Evolutionary conservation across 2,329 filamentous ascomycete genomes (phyloP).

Genomic region (Madurella mycetomatis): DNA sequence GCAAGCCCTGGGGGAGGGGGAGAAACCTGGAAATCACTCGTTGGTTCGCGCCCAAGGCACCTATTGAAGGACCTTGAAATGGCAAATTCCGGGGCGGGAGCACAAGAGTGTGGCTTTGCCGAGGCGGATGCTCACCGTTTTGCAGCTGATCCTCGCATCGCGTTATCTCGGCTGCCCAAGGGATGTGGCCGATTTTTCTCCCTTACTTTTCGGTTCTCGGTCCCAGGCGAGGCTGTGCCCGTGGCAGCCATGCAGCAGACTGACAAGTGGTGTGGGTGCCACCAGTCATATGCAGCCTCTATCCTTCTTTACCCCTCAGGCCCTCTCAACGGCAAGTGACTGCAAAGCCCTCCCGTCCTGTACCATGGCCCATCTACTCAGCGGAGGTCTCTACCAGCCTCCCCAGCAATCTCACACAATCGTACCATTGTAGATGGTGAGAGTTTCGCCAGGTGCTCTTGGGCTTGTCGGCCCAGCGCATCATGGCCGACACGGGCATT

Average conservation of each 20-base stretch:
- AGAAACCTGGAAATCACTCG: no score
- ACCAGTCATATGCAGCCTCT: no score
- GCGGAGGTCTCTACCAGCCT: not conserved
- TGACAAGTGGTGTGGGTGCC: no score
- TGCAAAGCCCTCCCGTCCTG: not conserved
- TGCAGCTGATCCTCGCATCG: no score
- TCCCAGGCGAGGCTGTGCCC: no score
- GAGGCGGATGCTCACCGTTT: no score
- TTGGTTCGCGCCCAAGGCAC: constrained; percentile 29
- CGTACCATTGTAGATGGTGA: not conserved
- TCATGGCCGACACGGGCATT: not conserved
- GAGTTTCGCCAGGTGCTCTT: not conserved
- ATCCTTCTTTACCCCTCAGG: no score
- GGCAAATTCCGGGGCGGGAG: constrained; percentile 30
- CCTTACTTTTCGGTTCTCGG: no score
- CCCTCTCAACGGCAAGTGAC: not conserved
- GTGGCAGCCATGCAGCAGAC: no score
- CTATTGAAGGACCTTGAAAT: constrained; percentile 31
- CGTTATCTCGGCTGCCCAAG: no score
- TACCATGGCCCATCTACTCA: not conserved
- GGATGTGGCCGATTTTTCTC: no score
- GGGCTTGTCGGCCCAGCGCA: not conserved
- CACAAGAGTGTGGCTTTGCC: constrained; percentile 18
- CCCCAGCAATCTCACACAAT: not conserved
- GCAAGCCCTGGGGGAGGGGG: not conserved